phyloP scores from a whole-genome alignment of 164 flowering plant species.

The Hamamelis virginiana region DNA sequence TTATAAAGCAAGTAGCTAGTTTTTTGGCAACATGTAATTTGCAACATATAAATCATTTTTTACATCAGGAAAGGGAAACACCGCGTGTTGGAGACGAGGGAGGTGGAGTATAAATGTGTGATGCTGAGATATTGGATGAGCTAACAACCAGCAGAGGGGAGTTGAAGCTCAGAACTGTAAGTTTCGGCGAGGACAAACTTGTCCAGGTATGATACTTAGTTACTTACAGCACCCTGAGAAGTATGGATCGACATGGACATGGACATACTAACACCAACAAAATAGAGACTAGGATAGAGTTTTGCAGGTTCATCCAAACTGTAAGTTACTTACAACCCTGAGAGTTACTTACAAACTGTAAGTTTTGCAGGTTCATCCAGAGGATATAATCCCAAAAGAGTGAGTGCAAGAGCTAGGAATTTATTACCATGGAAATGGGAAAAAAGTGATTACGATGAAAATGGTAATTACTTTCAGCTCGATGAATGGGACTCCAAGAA shows the following conservation, averaged over 20 bases:
- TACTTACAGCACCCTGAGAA: too few species aligned
- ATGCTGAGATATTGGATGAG: slow-evolving; percentile 46
- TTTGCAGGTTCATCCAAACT: neutral
- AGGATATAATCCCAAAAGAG: neutral
- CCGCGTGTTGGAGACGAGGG: slow-evolving; percentile 5
- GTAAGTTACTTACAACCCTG: too few species aligned
- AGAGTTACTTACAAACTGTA: too few species aligned
- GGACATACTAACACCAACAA: too few species aligned
- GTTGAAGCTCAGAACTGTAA: slow-evolving; percentile 35
- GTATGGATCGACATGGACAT: too few species aligned
- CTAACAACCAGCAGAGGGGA: slow-evolving; percentile 52
- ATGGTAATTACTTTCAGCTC: too few species aligned
- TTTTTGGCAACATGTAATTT: too few species aligned
- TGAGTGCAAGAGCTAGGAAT: neutral
- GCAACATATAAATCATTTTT: neutral
- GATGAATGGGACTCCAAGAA: too few species aligned
- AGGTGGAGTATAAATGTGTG: slow-evolving; percentile 16
- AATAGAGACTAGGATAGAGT: too few species aligned
- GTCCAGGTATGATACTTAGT: slow-evolving; percentile 19
- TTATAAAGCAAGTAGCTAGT: too few species aligned
- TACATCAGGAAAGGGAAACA: slow-evolving; percentile 27
- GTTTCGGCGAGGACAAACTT: slow-evolving; percentile 31
- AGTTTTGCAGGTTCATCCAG: slow-evolving; percentile 9
- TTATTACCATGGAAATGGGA: too few species aligned
- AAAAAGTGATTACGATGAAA: too few species aligned